Base-by-base conservation (phyloP, 2,329 filamentous ascomycete genomes). In the Colletotrichum somersetense region DNA sequence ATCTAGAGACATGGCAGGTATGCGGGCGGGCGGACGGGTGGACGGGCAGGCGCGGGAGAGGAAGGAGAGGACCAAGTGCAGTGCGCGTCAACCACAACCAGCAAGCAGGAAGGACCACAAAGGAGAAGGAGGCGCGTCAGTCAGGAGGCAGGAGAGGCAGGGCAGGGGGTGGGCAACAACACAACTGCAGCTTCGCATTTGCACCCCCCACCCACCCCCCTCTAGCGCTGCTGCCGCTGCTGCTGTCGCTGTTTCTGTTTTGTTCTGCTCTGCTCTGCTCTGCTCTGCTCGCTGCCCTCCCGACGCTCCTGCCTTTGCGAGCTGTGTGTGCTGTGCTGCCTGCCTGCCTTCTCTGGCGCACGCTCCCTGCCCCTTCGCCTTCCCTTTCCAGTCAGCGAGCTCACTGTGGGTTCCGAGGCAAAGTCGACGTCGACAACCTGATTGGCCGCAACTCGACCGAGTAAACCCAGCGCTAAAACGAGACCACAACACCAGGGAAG, bases 381-480 rank as follows among this genome's bases (percentile, higher is more conserved):
- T 6, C 50, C 26, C 57, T 23, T 44, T 52, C 33, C 50, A 67
- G 57, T 67, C 18, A 57, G 38, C 52, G 20, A 26, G 23, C 2
- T 2, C 20, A 12, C 4, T 53, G 16, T 57, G 67, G 67, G 20
- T 14, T 26, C 23, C 23, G 20, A 18, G 6, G 26, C 44, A 67
- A n/a, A 46, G n/a, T 48, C 44, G 26, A 11, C 30, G 20, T 44
- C 44, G 57, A n/a, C 20, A 33, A 18, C 48, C 33, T 57, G 40
- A 71, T 67, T 67, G 64, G 57, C 33, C 44, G 23, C 44, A 26
- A 23, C 50, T 53, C 26, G 48, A 26, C 33, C n/a, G 38, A 67
- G 64, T 52, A 62, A 71, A 50, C 44, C 42, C 26, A 26, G 50
- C 68, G 57, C 68, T 71, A 67, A 67, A 71, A 62, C 57, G 20